Percentiles rank a stretch among this genome's conserved stretches.
phyloP scores from a whole-genome alignment of 2,329 filamentous ascomycete genomes.

The Diaporthe citriasiana region DNA sequence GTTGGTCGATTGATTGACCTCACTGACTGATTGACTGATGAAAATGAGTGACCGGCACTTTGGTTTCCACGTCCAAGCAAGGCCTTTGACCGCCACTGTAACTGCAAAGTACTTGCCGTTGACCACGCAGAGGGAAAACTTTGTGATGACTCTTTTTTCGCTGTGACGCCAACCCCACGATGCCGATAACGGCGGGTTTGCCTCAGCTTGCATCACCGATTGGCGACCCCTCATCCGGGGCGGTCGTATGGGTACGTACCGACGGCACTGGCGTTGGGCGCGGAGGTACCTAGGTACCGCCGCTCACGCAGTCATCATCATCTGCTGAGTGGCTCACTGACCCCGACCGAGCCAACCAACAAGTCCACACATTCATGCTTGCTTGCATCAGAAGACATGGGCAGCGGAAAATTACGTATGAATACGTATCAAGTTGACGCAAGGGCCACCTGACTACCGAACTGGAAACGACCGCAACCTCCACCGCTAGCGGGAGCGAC shows the following conservation, averaged over 20 bases:
- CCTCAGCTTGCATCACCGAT: conserved; percentile 28
- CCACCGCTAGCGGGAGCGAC: conserved; percentile 32
- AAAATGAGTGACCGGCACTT: conserved; percentile 13
- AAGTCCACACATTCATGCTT: conserved; percentile 11
- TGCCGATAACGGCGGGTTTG: conserved; percentile 34
- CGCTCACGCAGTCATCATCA: conserved; percentile 2
- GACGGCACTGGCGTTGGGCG: not conserved
- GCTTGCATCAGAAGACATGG: conserved; percentile 23
- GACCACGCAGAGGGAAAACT: not conserved
- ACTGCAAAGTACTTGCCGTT: not conserved
- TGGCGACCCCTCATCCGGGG: conserved; percentile 26
- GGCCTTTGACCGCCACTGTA: conserved; percentile 29
- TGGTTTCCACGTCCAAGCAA: conserved; percentile 21
- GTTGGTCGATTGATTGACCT: not conserved
- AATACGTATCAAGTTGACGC: not conserved
- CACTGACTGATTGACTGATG: not conserved
- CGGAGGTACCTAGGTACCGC: conserved; percentile 7
- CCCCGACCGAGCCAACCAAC: not conserved
- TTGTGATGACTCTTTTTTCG: conserved; percentile 21
- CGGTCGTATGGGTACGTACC: conserved; percentile 2
- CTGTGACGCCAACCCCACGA: conserved; percentile 29
- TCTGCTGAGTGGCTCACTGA: conserved; percentile 1
- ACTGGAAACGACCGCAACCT: conserved; percentile 11
- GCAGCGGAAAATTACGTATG: conserved; percentile 6
- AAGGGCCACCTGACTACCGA: conserved; percentile 16